Percentiles rank a stretch among this genome's conserved stretches.
Evolutionary conservation across 176 grass and related monocot species (phyloP).

Genomic region (Coix lacrymajobi): DNA sequence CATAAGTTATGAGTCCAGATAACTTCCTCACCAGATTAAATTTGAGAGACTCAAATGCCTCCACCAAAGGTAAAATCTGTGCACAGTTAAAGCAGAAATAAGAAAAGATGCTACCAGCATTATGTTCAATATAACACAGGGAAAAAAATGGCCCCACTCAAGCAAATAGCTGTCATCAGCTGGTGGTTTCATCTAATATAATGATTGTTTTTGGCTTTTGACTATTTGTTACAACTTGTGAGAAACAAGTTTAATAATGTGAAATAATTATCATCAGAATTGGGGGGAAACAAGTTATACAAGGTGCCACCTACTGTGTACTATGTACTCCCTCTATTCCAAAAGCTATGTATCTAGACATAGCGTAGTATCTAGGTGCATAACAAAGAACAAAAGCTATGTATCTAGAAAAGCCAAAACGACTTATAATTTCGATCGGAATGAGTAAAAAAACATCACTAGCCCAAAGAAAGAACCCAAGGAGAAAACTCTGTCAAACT

Average conservation of each 20-base stretch:
- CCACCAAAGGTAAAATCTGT: slow-evolving; percentile 84
- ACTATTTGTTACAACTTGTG: neutral
- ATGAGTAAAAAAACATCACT: neutral
- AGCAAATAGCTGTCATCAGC: neutral
- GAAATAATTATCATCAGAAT: neutral
- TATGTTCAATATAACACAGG: neutral
- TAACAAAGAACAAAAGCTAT: neutral
- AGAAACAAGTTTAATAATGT: neutral
- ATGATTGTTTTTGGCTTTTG: neutral
- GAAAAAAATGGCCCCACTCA: neutral
- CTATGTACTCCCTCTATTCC: neutral
- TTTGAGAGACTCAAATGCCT: slow-evolving; percentile 71
- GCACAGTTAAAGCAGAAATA: slow-evolving; percentile 13
- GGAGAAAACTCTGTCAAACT: neutral
- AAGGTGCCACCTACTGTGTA: neutral
- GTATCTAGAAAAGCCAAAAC: neutral
- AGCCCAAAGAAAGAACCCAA: slow-evolving; percentile 5
- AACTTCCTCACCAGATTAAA: slow-evolving; percentile 70
- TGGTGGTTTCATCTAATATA: neutral
- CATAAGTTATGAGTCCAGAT: slow-evolving; percentile 3
- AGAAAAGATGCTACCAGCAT: slow-evolving; percentile 24
- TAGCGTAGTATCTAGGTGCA: neutral
- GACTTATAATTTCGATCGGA: neutral
- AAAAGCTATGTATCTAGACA: neutral
- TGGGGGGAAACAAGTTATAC: neutral